Evolutionary conservation across 495 filamentous ascomycete species (phyloP).

Genomic region (Apodospora peruviana): DNA sequence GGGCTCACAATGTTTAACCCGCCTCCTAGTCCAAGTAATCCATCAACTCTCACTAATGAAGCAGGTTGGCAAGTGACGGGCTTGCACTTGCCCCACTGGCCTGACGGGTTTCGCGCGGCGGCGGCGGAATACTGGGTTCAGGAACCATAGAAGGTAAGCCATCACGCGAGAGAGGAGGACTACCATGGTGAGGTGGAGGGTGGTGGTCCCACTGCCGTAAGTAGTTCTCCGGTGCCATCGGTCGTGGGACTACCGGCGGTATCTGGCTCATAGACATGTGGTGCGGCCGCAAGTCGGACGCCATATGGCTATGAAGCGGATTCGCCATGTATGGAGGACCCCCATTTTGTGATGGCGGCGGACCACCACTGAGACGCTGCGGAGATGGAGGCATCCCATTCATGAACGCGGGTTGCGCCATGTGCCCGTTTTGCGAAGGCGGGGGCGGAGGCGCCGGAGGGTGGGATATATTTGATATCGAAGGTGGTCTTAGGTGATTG

Average conservation of each 20-base stretch:
- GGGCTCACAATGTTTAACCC: too few relatives aligned
- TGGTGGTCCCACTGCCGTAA: slow-evolving; percentile 23
- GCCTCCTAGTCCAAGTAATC: too few relatives aligned
- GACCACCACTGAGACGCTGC: slow-evolving; percentile 25
- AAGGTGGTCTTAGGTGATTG: slow-evolving; percentile 37
- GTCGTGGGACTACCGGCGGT: slow-evolving; percentile 12
- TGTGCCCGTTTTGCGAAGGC: slow-evolving; percentile 33
- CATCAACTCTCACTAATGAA: slow-evolving; percentile 56
- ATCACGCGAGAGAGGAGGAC: slow-evolving; percentile 30
- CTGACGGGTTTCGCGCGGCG: slow-evolving; percentile 32
- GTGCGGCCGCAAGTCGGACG: slow-evolving; percentile 31
- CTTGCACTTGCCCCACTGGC: slow-evolving; percentile 65
- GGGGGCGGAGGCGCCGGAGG: slow-evolving; percentile 6
- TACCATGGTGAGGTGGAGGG: slow-evolving; percentile 22
- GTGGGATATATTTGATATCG: slow-evolving; percentile 25
- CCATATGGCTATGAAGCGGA: slow-evolving; percentile 18
- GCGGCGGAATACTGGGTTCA: slow-evolving; percentile 22
- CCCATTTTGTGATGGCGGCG: slow-evolving; percentile 20
- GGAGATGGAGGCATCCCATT: slow-evolving; percentile 38
- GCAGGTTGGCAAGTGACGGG: slow-evolving; percentile 68
- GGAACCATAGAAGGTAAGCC: slow-evolving; percentile 6
- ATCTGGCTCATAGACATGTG: slow-evolving; percentile 24
- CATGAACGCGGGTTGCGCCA: slow-evolving; percentile 29
- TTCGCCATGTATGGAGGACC: slow-evolving; percentile 14
- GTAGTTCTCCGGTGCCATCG: slow-evolving; percentile 27